Conservation (phyloP, 768 basidiomycete genomes). For the Trametes elegans region DNA sequence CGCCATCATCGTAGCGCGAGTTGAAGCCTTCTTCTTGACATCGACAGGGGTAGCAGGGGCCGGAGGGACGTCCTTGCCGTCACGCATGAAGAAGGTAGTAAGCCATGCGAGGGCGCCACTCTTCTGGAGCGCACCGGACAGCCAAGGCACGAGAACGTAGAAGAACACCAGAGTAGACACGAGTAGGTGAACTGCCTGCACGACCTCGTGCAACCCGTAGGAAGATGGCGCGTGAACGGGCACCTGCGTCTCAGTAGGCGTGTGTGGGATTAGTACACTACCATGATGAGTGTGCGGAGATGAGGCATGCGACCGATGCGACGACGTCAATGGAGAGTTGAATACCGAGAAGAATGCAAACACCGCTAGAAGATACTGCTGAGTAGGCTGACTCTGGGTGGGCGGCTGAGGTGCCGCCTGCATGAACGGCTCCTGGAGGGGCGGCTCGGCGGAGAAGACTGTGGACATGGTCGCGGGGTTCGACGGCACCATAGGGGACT, state of each 20-base stretch:
- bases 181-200: constrained; percentile 65
- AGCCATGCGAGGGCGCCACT: constrained; percentile 10
- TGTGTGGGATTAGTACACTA: constrained; percentile 45
- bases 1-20: constrained; percentile 30
- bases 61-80: not conserved
- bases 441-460: constrained; percentile 17
- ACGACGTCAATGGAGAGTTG: constrained; percentile 64
- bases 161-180: constrained; percentile 63
- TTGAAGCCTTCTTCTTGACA: constrained; percentile 10
- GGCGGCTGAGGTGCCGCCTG: constrained; percentile 16
- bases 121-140: constrained; percentile 32
- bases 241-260: constrained; percentile 22
- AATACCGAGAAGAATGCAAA: constrained; percentile 87
- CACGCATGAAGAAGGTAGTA: not conserved
- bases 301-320: constrained; percentile 28
- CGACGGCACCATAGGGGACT: constrained; percentile 16
- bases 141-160: constrained; percentile 51
- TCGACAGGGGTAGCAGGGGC: not conserved
- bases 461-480: constrained; percentile 14
- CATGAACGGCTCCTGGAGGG: constrained; percentile 18
- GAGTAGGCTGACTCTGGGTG: constrained; percentile 26
- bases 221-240: constrained; percentile 19
- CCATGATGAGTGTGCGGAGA: constrained; percentile 49
- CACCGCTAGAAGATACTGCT: constrained; percentile 76
- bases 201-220: constrained; percentile 50